Base-by-base conservation (phyloP, 345 rosid genomes). In the Salix caprea region DNA sequence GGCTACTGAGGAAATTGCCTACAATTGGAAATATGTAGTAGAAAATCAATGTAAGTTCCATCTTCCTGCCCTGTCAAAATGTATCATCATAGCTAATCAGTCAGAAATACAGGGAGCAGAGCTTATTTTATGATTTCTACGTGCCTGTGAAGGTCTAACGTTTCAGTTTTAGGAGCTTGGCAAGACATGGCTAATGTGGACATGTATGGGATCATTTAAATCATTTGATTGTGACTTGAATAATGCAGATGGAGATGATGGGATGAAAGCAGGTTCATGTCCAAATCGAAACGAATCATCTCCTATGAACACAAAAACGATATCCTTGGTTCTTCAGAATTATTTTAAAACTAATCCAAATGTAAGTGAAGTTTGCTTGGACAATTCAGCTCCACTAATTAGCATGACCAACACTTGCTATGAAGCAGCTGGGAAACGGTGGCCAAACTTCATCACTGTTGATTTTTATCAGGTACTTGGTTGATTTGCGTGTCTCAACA, bases 391-490 rank as follows among this genome's bases (percentile, higher is more conserved):
- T 76, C 87, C 94, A 1, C 79, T 96, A 83, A 77, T 78, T 16
- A 84, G 80, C 74, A 91, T 91, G 94, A 85, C 86, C 82, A 87
- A 76, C 40, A 88, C 95, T 69, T 96, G 99, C 77, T 84, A 85
- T 16, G 82, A 84, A 80, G 97, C 93, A 64, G 85, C 95, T 37
- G 94, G 94, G 19, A 85, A 90, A 75, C 85, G 99, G 46, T 96
- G 99, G 99, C 98, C 98, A 50, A 96, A 96, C 89, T 96, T 93
- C 92, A 93, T 96, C 3, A 90, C 99, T 0, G 98, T 96, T 28
- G 99, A 92, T 77, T 92, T 81, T 81, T 96, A 96, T 80, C 89
- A 91, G 99, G 99, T 96, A 76, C 48, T 58, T 54, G 7, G 5
- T 64, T 52, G 46, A 64, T 28, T 14, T 24, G 65, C 52, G 62